Percentiles rank a stretch among this genome's conserved stretches.
phyloP scores from a whole-genome alignment of 495 filamentous ascomycete genomes.

The Cercophora sp. region DNA sequence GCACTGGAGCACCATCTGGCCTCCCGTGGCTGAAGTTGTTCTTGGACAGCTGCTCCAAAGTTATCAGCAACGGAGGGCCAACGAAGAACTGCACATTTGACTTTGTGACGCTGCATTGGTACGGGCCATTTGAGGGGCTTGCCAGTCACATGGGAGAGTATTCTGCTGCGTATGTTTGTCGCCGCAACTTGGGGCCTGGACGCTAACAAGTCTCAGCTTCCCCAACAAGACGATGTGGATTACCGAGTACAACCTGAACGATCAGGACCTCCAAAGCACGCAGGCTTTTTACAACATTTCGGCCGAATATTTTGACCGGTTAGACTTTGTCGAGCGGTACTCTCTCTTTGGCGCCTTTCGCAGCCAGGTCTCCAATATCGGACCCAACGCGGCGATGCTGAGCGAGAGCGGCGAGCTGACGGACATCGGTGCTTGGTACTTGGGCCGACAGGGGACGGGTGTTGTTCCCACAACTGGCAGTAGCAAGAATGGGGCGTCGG shows the following conservation, averaged over 20 bases:
- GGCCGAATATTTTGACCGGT: slow-evolving; percentile 59
- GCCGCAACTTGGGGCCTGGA: not conserved
- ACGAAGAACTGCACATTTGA: slow-evolving; percentile 58
- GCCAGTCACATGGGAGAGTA: slow-evolving; percentile 66
- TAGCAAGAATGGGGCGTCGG: not conserved
- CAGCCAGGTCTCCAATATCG: slow-evolving; percentile 61
- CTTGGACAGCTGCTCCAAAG: slow-evolving; percentile 47
- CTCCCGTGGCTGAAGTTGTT: slow-evolving; percentile 62
- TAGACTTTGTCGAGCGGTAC: slow-evolving; percentile 59
- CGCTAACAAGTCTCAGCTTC: slow-evolving; percentile 35
- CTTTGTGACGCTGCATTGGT: slow-evolving; percentile 75
- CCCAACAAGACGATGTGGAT: slow-evolving; percentile 63
- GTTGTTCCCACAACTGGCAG: slow-evolving; percentile 14
- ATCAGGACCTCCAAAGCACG: slow-evolving; percentile 48
- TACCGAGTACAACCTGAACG: slow-evolving; percentile 61
- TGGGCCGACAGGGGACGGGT: slow-evolving; percentile 53
- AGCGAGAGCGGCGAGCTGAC: slow-evolving; percentile 58
- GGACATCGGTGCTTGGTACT: slow-evolving; percentile 71
- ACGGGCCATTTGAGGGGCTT: slow-evolving; percentile 69
- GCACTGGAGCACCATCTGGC: slow-evolving; percentile 53
- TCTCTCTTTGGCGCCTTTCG: slow-evolving; percentile 73
- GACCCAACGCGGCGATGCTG: slow-evolving; percentile 63
- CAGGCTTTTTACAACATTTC: slow-evolving; percentile 63
- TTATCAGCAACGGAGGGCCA: slow-evolving; percentile 31
- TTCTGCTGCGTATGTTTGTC: slow-evolving; percentile 38